phyloP scores from a whole-genome alignment of 306 rosid species.

The Malus sylvestris region DNA sequence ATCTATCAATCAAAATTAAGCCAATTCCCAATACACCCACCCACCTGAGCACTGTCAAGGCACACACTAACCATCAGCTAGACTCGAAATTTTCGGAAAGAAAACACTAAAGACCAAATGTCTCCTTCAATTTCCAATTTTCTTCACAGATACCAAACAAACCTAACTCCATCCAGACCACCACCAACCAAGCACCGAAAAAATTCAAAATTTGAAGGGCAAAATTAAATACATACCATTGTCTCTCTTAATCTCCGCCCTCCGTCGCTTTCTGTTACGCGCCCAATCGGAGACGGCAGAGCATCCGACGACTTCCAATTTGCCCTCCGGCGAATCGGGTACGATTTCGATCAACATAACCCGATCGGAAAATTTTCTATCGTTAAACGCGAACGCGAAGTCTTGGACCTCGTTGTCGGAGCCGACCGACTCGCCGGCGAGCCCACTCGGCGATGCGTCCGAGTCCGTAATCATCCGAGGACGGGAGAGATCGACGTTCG shows the following conservation, averaged over 20 bases:
- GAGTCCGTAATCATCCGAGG: slow-evolving; percentile 14
- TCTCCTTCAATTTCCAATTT: neutral
- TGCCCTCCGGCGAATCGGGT: slow-evolving; percentile 10
- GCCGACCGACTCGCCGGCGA: neutral
- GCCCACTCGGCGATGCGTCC: neutral
- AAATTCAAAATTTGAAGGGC: neutral
- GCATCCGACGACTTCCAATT: slow-evolving; percentile 13
- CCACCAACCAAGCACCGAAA: neutral
- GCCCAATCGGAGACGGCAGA: slow-evolving; percentile 20
- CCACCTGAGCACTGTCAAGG: neutral
- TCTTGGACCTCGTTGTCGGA: slow-evolving; percentile 6
- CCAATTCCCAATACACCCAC: neutral
- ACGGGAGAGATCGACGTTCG: slow-evolving; percentile 10
- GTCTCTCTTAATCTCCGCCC: slow-evolving; percentile 17
- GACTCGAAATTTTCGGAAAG: neutral
- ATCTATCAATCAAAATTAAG: neutral
- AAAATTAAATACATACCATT: slow-evolving; percentile 12
- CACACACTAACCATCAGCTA: neutral
- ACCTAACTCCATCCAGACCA: neutral
- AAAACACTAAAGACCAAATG: neutral
- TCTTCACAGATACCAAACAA: neutral
- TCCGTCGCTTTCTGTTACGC: slow-evolving; percentile 35
- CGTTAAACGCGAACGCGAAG: slow-evolving; percentile 43
- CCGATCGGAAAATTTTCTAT: slow-evolving; percentile 42
- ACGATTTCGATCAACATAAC: slow-evolving; percentile 35